Conservation (phyloP, 202 grass and related monocot genomes). For the Bolboschoenoplectus hybrid region DNA sequence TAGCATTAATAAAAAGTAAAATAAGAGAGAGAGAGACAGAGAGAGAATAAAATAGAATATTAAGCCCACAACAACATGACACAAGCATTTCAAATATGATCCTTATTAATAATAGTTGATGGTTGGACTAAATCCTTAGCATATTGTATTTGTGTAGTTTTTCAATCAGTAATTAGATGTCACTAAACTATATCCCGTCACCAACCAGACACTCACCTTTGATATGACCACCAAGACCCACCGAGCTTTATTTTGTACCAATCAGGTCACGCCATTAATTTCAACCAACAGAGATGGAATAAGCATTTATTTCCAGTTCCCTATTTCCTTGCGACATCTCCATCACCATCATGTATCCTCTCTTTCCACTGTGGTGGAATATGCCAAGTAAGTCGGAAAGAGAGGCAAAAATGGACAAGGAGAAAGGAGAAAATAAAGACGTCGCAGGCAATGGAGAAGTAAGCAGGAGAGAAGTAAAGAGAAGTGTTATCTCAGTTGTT, state of each 20-base stretch:
- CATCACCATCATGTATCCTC: neutral
- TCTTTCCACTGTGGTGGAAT: neutral
- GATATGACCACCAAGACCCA: neutral
- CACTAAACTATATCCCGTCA: neutral
- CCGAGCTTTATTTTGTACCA: slow-evolving; percentile 15
- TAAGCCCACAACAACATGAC: neutral
- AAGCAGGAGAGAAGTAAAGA: neutral
- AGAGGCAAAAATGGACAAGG: neutral
- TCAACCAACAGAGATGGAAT: neutral
- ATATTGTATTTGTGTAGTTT: neutral
- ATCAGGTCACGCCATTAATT: neutral
- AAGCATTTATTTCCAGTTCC: neutral
- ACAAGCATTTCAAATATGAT: slow-evolving; percentile 28
- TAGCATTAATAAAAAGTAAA: slow-evolving; percentile 2
- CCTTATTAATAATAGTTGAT: neutral
- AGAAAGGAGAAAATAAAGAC: neutral
- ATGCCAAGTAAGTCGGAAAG: neutral
- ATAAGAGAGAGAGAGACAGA: slow-evolving; percentile 16
- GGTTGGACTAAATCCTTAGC: neutral
- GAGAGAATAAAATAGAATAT: slow-evolving; percentile 17
- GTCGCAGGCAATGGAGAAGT: neutral
- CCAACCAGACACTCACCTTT: neutral
- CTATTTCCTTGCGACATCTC: slow-evolving; percentile 6
- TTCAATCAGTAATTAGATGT: neutral
- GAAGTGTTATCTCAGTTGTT: neutral